Base-by-base conservation (phyloP, 2,329 filamentous ascomycete genomes). In the Nothomitra cinnamomea region DNA sequence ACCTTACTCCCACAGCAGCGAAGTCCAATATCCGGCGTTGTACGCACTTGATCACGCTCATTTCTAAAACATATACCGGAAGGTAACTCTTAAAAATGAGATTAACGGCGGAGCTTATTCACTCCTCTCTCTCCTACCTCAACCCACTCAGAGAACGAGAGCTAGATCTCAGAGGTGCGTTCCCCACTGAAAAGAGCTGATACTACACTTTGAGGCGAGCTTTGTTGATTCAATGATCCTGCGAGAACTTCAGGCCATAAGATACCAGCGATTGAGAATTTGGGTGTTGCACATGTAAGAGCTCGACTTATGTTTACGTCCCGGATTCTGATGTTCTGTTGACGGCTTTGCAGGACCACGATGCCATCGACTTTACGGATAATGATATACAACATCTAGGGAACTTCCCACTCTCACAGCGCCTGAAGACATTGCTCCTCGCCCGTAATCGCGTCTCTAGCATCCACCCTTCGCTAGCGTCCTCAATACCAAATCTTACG, bases 131-230 rank as follows among this genome's bases (percentile, higher is more conserved):
- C 61, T 95, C 90, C 69, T 98, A 95, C 77, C 85, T 96, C 72
- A 98, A 96, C 72, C 89, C 90, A 68, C 79, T 98, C 70, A 94
- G 92, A 74, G 92, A 98, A 78, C 87, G 92, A 70, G 92, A 98
- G 79, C 81, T 98, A 69, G 89, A 96, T 76, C 87, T 98, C 64
- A 83, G 92, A 95, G 92, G 92, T 96, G 85, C 81, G 88, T 80
- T 58, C 57, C 62, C 59, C 59, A 36, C 72, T 80, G 85, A 85
- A 87, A 94, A 87, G 87, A 82, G 77, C 86, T 90, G 88, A 92
- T 94, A 80, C 87, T 95, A 86, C 86, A 88, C 80, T 79, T 80
- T 73, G 66, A 73, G 68, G 69, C 63, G 81, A 82, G 78, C 84
- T 86, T 77, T 79, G 79, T 90, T 92, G 83, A 94, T 79, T 76